phyloP scores from a whole-genome alignment of 2,329 filamentous ascomycete genomes.

The Aspergillus latus region DNA sequence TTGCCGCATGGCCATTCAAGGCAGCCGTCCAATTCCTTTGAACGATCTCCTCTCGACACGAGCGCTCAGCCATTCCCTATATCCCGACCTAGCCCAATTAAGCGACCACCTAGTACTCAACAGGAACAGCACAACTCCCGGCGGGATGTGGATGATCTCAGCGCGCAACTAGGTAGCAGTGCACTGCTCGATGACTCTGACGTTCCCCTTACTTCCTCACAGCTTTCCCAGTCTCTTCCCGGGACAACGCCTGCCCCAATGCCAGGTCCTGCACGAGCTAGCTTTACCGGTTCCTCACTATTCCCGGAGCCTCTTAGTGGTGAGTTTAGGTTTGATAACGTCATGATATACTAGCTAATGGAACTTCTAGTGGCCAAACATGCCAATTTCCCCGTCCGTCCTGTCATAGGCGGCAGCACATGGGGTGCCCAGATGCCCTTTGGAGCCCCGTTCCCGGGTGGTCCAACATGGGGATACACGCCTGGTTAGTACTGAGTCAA shows the following conservation, averaged over 20 bases:
- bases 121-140: slow-evolving; percentile 49
- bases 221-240: slow-evolving; percentile 45
- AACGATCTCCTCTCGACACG: slow-evolving; percentile 60
- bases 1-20: slow-evolving; percentile 65
- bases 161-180: slow-evolving; percentile 82
- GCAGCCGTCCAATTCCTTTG: slow-evolving; percentile 68
- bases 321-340: slow-evolving; percentile 27
- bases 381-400: slow-evolving; percentile 33
- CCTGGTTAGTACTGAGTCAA: slow-evolving; percentile 32
- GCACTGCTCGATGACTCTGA: slow-evolving; percentile 79
- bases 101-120: slow-evolving; percentile 74
- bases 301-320: slow-evolving; percentile 46
- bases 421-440: slow-evolving; percentile 42
- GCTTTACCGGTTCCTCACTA: slow-evolving; percentile 43
- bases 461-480: slow-evolving; percentile 40
- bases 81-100: slow-evolving; percentile 80
- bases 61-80: slow-evolving; percentile 68
- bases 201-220: slow-evolving; percentile 58
- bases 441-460: slow-evolving; percentile 38
- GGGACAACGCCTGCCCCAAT: slow-evolving; percentile 54
- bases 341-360: slow-evolving; percentile 16
- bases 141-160: slow-evolving; percentile 68
- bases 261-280: slow-evolving; percentile 42
- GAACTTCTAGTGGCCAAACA: slow-evolving; percentile 32
- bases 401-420: slow-evolving; percentile 31